phyloP scores from a whole-genome alignment of 495 filamentous ascomycete genomes.

The Penicillium taxi region DNA sequence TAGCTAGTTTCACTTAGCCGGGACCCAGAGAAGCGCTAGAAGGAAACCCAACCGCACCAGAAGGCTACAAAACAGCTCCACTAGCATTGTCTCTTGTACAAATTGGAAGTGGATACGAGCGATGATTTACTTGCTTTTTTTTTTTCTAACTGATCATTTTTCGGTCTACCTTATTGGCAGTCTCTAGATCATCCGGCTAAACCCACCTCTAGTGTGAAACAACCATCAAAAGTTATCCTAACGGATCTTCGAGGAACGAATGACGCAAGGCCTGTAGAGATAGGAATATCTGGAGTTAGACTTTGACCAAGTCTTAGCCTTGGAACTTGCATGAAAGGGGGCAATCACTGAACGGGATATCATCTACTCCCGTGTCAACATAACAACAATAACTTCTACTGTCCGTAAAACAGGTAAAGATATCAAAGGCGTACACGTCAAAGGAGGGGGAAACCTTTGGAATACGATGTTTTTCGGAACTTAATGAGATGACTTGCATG shows the following conservation, averaged over 20 bases:
- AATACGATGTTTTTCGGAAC: no score
- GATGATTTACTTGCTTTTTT: background rate
- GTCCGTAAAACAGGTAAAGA: background rate
- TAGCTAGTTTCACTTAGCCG: conserved; percentile 18
- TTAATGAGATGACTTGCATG: conserved; percentile 14
- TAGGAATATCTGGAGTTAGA: no score
- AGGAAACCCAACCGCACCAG: conserved; percentile 30
- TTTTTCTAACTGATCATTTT: background rate
- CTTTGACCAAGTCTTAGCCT: no score
- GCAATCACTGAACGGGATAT: no score
- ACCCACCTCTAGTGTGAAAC: conserved; percentile 10
- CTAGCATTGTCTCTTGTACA: conserved; percentile 27
- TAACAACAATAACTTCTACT: background rate
- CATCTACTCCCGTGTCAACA: conserved; percentile 1
- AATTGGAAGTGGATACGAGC: conserved; percentile 22
- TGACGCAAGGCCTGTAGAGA: conserved; percentile 6
- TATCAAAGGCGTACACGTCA: background rate
- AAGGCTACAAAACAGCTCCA: conserved; percentile 37
- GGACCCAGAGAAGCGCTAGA: conserved; percentile 27
- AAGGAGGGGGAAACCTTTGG: background rate
- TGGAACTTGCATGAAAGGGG: no score
- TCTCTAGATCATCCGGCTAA: background rate
- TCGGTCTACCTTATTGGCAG: background rate
- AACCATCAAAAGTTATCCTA: background rate
- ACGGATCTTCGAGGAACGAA: conserved; percentile 5